Conservation (phyloP, 768 basidiomycete species). For the Asterophora lycoperdoides region DNA sequence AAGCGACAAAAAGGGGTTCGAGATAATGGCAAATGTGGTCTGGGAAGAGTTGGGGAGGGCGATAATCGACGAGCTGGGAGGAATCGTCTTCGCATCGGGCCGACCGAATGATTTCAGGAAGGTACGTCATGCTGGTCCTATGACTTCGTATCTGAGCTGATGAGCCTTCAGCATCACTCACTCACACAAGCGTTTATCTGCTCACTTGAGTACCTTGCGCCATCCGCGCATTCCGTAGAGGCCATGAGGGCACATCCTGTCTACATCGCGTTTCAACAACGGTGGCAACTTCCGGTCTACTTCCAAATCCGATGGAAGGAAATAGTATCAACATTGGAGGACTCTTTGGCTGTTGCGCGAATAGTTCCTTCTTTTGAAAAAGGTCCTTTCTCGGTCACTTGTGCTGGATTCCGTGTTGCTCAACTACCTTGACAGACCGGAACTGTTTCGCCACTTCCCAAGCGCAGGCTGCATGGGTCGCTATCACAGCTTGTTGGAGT, state of each 20-base stretch:
- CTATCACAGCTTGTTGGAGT: slow-evolving; percentile 81
- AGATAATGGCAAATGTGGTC: slow-evolving; percentile 83
- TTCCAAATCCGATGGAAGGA: slow-evolving; percentile 98
- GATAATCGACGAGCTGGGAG: slow-evolving; percentile 82
- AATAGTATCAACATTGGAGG: slow-evolving; percentile 75
- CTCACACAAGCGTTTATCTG: slow-evolving; percentile 79
- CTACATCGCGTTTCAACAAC: slow-evolving; percentile 67
- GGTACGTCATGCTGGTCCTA: slow-evolving; percentile 38
- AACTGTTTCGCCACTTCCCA: slow-evolving; percentile 55
- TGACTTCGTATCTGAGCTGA: neutral
- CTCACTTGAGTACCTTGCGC: slow-evolving; percentile 78
- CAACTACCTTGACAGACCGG: slow-evolving; percentile 19
- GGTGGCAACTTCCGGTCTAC: slow-evolving; percentile 97
- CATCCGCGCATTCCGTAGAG: slow-evolving; percentile 65
- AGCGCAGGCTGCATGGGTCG: slow-evolving; percentile 63
- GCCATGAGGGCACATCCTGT: slow-evolving; percentile 69
- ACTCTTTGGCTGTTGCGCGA: slow-evolving; percentile 42
- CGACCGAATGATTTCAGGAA: slow-evolving; percentile 86
- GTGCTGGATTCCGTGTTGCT: slow-evolving; percentile 1
- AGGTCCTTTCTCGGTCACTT: slow-evolving; percentile 29
- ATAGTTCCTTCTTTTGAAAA: slow-evolving; percentile 38
- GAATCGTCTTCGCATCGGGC: slow-evolving; percentile 84
- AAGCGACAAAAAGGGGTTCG: slow-evolving; percentile 47
- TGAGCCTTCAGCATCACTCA: slow-evolving; percentile 64
- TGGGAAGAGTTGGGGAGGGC: slow-evolving; percentile 82